Conservation (phyloP, 345 rosid genomes). For the Pistacia atlantica region DNA sequence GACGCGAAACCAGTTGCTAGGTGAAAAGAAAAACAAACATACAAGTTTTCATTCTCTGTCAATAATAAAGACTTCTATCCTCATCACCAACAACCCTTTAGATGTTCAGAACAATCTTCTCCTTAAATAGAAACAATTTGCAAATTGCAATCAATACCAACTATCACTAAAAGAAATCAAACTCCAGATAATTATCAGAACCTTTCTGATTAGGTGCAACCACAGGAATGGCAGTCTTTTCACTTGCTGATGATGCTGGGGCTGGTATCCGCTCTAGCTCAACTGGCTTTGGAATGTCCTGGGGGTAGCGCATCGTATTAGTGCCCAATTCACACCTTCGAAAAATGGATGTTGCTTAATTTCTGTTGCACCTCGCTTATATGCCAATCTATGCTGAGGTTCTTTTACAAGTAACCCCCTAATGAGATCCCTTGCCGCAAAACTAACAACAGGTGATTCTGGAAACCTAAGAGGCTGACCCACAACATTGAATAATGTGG, state of each 20-base stretch:
- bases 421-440: slow-evolving; percentile 83
- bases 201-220: slow-evolving; percentile 51
- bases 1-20: slow-evolving; percentile 23
- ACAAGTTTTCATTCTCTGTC: slow-evolving; percentile 48
- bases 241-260: slow-evolving; percentile 48
- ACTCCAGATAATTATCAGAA: slow-evolving; percentile 83
- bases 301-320: slow-evolving; percentile 90
- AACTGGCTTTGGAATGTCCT: slow-evolving; percentile 81
- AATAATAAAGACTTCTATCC: slow-evolving; percentile 30
- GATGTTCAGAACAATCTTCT: slow-evolving; percentile 41
- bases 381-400: slow-evolving; percentile 82
- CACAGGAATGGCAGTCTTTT: slow-evolving; percentile 41
- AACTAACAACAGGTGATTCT: slow-evolving; percentile 74
- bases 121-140: slow-evolving; percentile 41
- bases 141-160: slow-evolving; percentile 22
- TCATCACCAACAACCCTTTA: slow-evolving; percentile 33
- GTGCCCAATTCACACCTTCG: slow-evolving; percentile 93
- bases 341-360: slow-evolving; percentile 92
- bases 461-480: slow-evolving; percentile 94
- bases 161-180: slow-evolving; percentile 77
- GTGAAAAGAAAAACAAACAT: slow-evolving; percentile 33
- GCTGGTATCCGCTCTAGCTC: slow-evolving; percentile 54
- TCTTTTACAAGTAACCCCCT: slow-evolving; percentile 81
- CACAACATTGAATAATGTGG: slow-evolving; percentile 81
- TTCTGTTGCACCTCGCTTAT: slow-evolving; percentile 90